A percentile compares a stretch with the other conserved stretches of the same genome.
These are phyloP conservation scores for Coniochaeta prunicola DNA, from an alignment of 2,329 filamentous ascomycete species.

Conservation along the genomic window DNA sequence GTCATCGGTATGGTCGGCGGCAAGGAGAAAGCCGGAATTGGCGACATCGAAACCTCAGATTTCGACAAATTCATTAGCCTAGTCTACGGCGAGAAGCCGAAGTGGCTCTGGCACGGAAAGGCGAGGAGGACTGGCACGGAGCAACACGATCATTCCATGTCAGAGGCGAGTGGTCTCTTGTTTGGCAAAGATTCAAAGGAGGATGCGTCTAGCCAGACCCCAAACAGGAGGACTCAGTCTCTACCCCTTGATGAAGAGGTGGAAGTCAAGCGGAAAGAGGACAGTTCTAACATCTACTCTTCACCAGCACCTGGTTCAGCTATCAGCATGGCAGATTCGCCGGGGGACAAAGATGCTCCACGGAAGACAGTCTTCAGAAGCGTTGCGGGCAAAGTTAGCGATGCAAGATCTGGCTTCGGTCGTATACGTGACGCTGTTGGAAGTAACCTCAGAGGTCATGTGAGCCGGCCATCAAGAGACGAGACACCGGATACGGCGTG, in stretches of 20 bases:
- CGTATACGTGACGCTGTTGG: constrained; percentile 83
- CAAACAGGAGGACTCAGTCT: constrained; percentile 42
- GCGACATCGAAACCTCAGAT: constrained; percentile 87
- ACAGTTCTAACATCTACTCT: constrained; percentile 34
- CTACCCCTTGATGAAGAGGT: constrained; percentile 45
- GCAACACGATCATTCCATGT: constrained; percentile 35
- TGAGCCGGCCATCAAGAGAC: constrained; percentile 48
- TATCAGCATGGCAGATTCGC: constrained; percentile 37
- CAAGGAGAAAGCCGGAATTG: constrained; percentile 80
- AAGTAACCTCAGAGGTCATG: constrained; percentile 44
- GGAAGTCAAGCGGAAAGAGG: constrained; percentile 34
- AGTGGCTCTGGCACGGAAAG: constrained; percentile 95
- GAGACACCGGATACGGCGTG: constrained; percentile 33
- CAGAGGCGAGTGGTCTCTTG: constrained; percentile 37
- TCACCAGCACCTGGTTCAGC: constrained; percentile 36
- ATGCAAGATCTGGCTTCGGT: constrained; percentile 74
- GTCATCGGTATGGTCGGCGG: constrained; percentile 90
- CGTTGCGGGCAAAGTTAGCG: constrained; percentile 70
- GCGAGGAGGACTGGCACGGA: constrained; percentile 55
- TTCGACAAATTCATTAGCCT: constrained; percentile 76
- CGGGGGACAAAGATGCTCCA: constrained; percentile 48
- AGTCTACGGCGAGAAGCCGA: constrained; percentile 72
- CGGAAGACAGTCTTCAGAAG: constrained; percentile 68
- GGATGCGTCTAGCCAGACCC: constrained; percentile 15
- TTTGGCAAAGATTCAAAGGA: constrained; percentile 48